Evolutionary conservation across 768 basidiomycete species (phyloP).

Genomic region (Suillus discolor): DNA sequence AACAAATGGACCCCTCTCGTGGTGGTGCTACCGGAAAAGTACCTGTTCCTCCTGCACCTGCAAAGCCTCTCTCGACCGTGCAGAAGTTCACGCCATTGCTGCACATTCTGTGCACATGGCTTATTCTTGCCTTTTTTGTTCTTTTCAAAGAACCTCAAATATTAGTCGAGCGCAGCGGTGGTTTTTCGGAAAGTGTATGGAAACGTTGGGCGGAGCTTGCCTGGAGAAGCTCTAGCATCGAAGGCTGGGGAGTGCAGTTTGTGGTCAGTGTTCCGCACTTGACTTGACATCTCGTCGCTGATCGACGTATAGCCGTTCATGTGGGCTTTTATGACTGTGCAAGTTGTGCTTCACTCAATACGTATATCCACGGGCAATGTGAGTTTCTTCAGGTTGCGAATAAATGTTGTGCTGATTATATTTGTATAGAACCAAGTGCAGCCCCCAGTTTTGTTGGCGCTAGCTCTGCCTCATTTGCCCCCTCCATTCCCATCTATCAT

Average conservation of each 20-base stretch:
- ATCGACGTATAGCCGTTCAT: constrained; percentile 65
- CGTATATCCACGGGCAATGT: constrained; percentile 74
- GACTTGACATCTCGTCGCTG: constrained; percentile 5
- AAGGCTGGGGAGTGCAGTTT: constrained; percentile 52
- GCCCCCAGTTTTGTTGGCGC: constrained; percentile 58
- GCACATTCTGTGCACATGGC: constrained; percentile 67
- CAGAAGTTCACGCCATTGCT: constrained; percentile 68
- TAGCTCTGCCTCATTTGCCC: constrained; percentile 69
- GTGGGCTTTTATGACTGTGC: constrained; percentile 77
- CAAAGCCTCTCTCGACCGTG: constrained; percentile 44
- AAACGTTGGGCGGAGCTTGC: constrained; percentile 64
- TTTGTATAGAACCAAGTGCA: constrained; percentile 53
- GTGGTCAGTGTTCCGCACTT: constrained; percentile 49
- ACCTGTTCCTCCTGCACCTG: constrained; percentile 21
- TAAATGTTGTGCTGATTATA: constrained; percentile 13
- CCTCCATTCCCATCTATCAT: constrained; percentile 64
- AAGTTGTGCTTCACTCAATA: constrained; percentile 70
- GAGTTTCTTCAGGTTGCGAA: constrained; percentile 28
- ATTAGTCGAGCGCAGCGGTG: constrained; percentile 41
- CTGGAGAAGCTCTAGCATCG: constrained; percentile 36
- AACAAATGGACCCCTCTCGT: constrained; percentile 27
- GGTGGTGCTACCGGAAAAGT: constrained; percentile 29
- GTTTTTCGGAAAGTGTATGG: constrained; percentile 46
- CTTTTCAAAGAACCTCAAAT: constrained; percentile 62
- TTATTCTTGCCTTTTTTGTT: constrained; percentile 67